Percentiles rank a stretch among this genome's conserved stretches.
Conservation (phyloP, 768 basidiomycete genomes). For the Mycena rebaudengoi region DNA sequence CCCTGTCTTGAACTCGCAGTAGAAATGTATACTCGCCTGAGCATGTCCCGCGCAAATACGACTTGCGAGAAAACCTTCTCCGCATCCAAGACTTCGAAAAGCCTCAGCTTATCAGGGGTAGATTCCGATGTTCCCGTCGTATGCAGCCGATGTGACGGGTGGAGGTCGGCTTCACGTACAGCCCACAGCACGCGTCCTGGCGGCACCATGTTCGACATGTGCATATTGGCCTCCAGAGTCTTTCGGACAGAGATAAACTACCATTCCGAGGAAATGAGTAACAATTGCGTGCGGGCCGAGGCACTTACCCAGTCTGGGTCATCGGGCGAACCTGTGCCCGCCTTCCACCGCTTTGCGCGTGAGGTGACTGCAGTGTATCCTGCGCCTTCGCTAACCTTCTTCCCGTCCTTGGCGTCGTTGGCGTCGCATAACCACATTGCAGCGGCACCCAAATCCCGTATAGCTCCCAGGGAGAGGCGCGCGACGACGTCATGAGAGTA, state of each 20-base stretch:
- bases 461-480: constrained; percentile 78
- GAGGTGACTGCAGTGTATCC: constrained; percentile 60
- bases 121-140: constrained; percentile 27
- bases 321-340: constrained; percentile 58
- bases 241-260: constrained; percentile 85
- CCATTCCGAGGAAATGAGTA: not conserved
- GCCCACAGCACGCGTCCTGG: constrained; percentile 85
- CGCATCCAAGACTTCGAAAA: constrained; percentile 82
- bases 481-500: constrained; percentile 87
- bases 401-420: constrained; percentile 49
- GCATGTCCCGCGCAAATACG: constrained; percentile 84
- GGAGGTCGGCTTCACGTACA: constrained; percentile 75
- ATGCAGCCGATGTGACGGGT: constrained; percentile 64
- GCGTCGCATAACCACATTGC: constrained; percentile 85
- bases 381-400: constrained; percentile 54
- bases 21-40: constrained; percentile 59
- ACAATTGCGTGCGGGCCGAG: not conserved
- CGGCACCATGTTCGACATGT: constrained; percentile 73
- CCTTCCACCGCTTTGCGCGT: constrained; percentile 67
- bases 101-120: constrained; percentile 61
- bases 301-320: constrained; percentile 63
- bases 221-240: constrained; percentile 88
- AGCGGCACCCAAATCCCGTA: constrained; percentile 78
- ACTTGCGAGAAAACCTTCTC: constrained; percentile 84
- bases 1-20: not conserved